Base-by-base conservation (phyloP, 345 rosid genomes). In the Eucalyptus curtisii region DNA sequence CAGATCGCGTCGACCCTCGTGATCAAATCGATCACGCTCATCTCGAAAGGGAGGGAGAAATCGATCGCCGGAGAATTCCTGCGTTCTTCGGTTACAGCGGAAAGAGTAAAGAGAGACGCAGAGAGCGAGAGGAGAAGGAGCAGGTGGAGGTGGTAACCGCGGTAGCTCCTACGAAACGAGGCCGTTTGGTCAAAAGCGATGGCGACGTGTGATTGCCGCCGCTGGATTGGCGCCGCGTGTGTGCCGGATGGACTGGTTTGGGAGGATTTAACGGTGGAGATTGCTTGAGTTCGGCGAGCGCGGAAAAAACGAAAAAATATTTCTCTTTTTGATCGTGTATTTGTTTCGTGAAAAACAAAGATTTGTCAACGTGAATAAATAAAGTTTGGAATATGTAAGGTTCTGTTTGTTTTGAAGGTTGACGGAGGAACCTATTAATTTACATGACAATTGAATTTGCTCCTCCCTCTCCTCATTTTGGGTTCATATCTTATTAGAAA, bases 1-100 rank as follows among this genome's bases (percentile, higher is more conserved):
- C 96, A 95, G 88, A 95, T 95, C 87, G 94, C 91, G 81, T 95
- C 96, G 8, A 91, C 96, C 91, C 95, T 91, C 12, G 94, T 94
- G 57, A 95, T 89, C 88, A 95, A 92, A 88, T 95, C 96, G 90
- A 92, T 92, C 87, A 94, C 95, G 61, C 90, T 93, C 95, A 94
- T 94, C 89, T 87, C 37, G 30, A 33, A 33, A 57, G 2, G 42
- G 44, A 66, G 3, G 61, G 30, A 9, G 30, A 55, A 55, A 24
- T 22, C 87, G 59, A 49, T 86, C 61, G 25, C 49, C 84, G 48
- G 48, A 49, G 44, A 52, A 52, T 52, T 52, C 8, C 25, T 52
- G 57, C 2, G 57, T 20, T 20, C 25, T 17, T 37, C 45, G 47
- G 45, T 76, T 37, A 3, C 13, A 5, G 4, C 76, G 82, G 82